These are phyloP conservation scores for Uronychia binucleata DNA, from an alignment of 73 alveolate species.

Conservation along the genomic window DNA sequence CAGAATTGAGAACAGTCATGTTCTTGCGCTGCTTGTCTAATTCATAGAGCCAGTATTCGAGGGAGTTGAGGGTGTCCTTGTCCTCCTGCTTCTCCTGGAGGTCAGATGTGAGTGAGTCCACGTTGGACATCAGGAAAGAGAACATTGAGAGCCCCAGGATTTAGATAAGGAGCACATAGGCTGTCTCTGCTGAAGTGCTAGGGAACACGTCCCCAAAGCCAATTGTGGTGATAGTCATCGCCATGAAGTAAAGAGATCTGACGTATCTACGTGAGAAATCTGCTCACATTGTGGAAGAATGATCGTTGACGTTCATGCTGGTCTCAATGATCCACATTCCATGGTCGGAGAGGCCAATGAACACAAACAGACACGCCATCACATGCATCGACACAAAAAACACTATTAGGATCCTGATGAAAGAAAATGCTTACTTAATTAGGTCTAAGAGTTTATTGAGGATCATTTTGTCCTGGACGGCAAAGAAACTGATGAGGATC, in stretches of 20 bases:
- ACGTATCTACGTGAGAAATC: constrained; percentile 26
- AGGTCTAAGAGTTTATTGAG: not conserved
- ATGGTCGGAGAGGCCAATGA: not conserved
- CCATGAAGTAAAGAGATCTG: constrained; percentile 18
- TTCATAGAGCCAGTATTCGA: not conserved
- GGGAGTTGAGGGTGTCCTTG: not conserved
- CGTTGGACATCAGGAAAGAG: not conserved
- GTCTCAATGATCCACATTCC: not conserved
- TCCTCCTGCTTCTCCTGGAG: not conserved
- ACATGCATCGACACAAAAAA: not conserved
- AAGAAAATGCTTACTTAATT: not conserved
- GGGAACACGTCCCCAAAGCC: constrained; percentile 39
- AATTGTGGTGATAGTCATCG: constrained; percentile 33
- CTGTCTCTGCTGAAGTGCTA: not conserved
- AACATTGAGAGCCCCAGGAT: not conserved
- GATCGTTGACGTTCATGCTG: not conserved
- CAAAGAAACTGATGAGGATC: not conserved
- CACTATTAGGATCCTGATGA: not conserved
- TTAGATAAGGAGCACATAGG: not conserved
- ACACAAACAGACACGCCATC: not conserved
- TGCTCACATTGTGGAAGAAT: not conserved
- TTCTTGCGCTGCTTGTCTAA: not conserved
- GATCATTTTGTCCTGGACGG: not conserved
- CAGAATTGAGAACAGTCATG: not conserved
- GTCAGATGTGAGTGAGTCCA: not conserved